Base-by-base conservation (phyloP, 345 rosid species). In the Aquilaria malaccensis region DNA sequence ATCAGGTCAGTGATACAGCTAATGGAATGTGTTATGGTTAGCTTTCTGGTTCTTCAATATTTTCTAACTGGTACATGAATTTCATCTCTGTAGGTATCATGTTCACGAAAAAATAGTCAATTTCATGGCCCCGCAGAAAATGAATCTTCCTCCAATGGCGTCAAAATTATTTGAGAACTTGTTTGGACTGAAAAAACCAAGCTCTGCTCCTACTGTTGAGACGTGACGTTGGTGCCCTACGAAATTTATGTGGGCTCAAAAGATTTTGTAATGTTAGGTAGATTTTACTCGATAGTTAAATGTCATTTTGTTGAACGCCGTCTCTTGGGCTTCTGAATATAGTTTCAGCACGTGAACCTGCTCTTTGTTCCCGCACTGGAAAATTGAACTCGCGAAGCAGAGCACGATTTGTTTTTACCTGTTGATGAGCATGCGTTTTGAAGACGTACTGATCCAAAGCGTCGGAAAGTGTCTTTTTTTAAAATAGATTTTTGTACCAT, bases 101-200 rank as follows among this genome's bases (percentile, higher is more conserved):
- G 86, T 86, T 22, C 97, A 94, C 11, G 96, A 86, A 57, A 86
- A 83, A 82, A 82, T 85, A 4, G 91, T 83, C 14, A 91, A 80
- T 71, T 91, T 95, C 83, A 85, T 88, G 89, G 97, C 87, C 59
- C 83, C 96, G 15, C 76, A 67, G 67, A 88, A 82, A 1, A 72
- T 65, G 74, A 70, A 77, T 50, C 67, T 80, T 58, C 95, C 89
- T 65, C 74, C 80, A 10, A 86, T 82, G 91, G 85, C 93, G 13
- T 73, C 87, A 2, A 93, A 85, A 72, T 66, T 86, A 56, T 85
- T 91, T n/a, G 83, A 83, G 64, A 88, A 86, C 70, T 68, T 88
- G 56, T 91, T 94, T 53, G 99, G 97, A 13, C 61, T 83, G 67
- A 86, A 81, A 77, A 72, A 82, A 30, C 73, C 45, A 50, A 71